A percentile compares a stretch with the other conserved stretches of the same genome.
These are phyloP conservation scores for Talaromyces stipitatus DNA, from an alignment of 495 filamentous ascomycete species.

Conservation along the genomic window DNA sequence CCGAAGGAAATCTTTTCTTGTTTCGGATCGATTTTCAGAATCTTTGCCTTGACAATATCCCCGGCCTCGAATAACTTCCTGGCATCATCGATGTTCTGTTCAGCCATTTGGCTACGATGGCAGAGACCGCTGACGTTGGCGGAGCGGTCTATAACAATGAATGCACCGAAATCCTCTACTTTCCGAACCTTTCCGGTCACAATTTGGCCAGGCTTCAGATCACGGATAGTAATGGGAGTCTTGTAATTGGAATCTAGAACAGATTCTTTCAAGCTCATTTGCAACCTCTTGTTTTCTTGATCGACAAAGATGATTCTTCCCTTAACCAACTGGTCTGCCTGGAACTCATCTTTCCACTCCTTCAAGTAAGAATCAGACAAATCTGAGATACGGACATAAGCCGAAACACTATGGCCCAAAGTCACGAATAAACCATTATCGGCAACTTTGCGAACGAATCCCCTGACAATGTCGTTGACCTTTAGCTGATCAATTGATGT, in stretches of 20 bases:
- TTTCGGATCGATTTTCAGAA: conserved; percentile 67
- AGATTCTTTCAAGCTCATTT: conserved; percentile 81
- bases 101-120: conserved; percentile 84
- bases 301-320: conserved; percentile 71
- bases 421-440: conserved; percentile 81
- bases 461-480: conserved; percentile 72
- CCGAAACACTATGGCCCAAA: conserved; percentile 71
- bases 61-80: conserved; percentile 78
- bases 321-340: conserved; percentile 80
- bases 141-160: conserved; percentile 81
- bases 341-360: conserved; percentile 88
- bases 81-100: conserved; percentile 68
- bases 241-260: conserved; percentile 73
- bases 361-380: conserved; percentile 87
- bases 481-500: conserved; percentile 59
- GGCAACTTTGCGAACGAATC: conserved; percentile 79
- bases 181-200: conserved; percentile 86
- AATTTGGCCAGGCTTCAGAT: conserved; percentile 69
- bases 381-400: conserved; percentile 74
- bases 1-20: conserved; percentile 78
- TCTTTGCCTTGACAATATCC: conserved; percentile 82
- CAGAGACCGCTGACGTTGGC: conserved; percentile 85
- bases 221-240: conserved; percentile 55
- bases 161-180: conserved; percentile 90
- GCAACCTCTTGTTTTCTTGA: conserved; percentile 55